phyloP scores from a whole-genome alignment of 2,329 filamentous ascomycete species.

The Didymella arachidicola region DNA sequence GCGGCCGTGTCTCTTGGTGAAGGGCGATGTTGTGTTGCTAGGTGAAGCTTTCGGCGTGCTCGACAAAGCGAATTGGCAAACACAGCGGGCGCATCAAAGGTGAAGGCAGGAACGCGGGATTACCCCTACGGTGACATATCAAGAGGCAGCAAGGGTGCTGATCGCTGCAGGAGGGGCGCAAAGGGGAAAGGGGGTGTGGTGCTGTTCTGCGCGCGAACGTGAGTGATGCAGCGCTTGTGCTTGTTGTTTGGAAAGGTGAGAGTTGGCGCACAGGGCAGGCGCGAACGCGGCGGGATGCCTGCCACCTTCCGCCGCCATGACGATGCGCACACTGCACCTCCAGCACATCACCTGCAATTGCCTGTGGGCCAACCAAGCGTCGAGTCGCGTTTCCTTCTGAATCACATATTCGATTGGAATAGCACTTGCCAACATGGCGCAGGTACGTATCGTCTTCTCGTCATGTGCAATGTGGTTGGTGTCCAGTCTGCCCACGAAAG shows the following conservation, averaged over 20 bases:
- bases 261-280: constrained; percentile 25
- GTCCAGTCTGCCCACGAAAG: constrained; percentile 1
- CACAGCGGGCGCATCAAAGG: constrained; percentile 29
- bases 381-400: neutral
- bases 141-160: constrained; percentile 19
- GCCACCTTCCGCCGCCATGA: constrained; percentile 21
- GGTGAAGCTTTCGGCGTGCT: constrained; percentile 45
- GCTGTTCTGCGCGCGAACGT: constrained; percentile 22
- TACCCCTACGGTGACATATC: constrained; percentile 25
- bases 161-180: constrained; percentile 20
- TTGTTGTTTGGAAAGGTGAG: constrained; percentile 35
- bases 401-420: neutral
- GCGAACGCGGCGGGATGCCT: constrained; percentile 12
- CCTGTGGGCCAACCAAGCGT: constrained; percentile 1
- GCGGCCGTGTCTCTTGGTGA: constrained; percentile 29
- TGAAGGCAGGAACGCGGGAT: constrained; percentile 19
- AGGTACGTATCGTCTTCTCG: constrained; percentile 24
- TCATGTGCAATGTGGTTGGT: constrained; percentile 1
- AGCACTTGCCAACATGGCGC: constrained; percentile 31
- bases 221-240: constrained; percentile 31
- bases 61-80: constrained; percentile 52
- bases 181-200: constrained; percentile 12
- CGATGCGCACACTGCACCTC: constrained; percentile 21
- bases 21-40: constrained; percentile 43
- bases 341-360: constrained; percentile 10